A percentile compares a stretch with the other conserved stretches of the same genome.
Conservation (phyloP, 768 basidiomycete genomes). For the Hydnomerulius pinastri region DNA sequence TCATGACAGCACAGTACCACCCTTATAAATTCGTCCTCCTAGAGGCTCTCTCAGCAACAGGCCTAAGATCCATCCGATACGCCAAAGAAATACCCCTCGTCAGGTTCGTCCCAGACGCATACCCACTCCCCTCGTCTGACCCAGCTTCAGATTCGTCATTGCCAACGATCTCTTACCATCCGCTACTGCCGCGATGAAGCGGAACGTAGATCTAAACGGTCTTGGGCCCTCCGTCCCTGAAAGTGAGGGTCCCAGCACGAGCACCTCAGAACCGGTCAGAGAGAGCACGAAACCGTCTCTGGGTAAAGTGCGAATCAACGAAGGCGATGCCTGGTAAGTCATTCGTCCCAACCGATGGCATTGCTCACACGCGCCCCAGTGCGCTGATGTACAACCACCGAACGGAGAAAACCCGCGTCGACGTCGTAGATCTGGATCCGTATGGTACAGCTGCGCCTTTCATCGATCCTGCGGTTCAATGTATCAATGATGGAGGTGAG, state of each 20-base stretch:
- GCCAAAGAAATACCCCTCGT: conserved; percentile 94
- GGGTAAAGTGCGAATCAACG: conserved; percentile 76
- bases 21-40: conserved; percentile 76
- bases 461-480: conserved; percentile 91
- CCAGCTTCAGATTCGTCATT: conserved; percentile 83
- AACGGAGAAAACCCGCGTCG: conserved; percentile 70
- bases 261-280: conserved; percentile 6
- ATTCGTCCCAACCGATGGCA: background rate
- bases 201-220: conserved; percentile 83
- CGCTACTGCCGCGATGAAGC: conserved; percentile 82
- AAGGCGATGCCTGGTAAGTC: conserved; percentile 91
- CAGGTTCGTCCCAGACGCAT: conserved; percentile 52
- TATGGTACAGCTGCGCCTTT: conserved; percentile 98
- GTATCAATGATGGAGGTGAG: conserved; percentile 83
- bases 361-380: conserved; percentile 39
- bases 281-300: conserved; percentile 17
- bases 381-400: conserved; percentile 90
- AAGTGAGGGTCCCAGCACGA: conserved; percentile 16
- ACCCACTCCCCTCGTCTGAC: conserved; percentile 11
- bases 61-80: conserved; percentile 93
- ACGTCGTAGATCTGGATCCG: conserved; percentile 96
- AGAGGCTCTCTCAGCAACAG: conserved; percentile 95
- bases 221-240: conserved; percentile 45
- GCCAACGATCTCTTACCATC: conserved; percentile 90
- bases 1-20: conserved; percentile 41